Base-by-base conservation (phyloP, 208 protist species). In the Leishmania braziliensis region DNA sequence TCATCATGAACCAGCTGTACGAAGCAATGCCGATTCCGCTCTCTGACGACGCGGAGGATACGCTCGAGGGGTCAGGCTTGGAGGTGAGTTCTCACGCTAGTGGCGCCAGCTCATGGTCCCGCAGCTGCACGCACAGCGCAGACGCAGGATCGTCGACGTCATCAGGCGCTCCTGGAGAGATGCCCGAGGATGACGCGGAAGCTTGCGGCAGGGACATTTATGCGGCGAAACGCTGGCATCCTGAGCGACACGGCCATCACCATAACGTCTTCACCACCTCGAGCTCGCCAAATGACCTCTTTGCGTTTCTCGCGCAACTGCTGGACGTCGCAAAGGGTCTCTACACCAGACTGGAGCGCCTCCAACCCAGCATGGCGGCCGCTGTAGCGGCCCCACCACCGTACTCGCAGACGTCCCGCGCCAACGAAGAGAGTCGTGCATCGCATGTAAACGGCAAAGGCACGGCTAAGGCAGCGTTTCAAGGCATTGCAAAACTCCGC, bases 1-100 rank as follows among this genome's bases (percentile, higher is more conserved):
- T 14, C 51, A 26, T 46, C 33, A 91, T 91, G 88, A 72, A 90
- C 14, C 74, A 83, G 58, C 80, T 87, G n/a, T 89, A 91, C 50
- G 81, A 88, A 33, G 84, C 84, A 18, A 62, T 79, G 72, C 75
- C 80, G n/a, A 74, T 85, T 14, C 83, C 77, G 60, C 65, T 63
- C 53, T 80, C 63, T 18, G 51, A 46, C 39, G 88, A 88, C 36
- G 77, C 81, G 5, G 80, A 83, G 5, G 62, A 78, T 5, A 33
- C 26, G 16, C 43, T 16, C 3, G 73, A 58, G 26, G 77, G 29
- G 20, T 58, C 29, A 3, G 70, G 62, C 48, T 73, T 89, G n/a
- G 84, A 87, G 46, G 53, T 90, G 14, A 90, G 87, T 51, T 77
- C 84, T 0, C 87, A 87, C 62, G 70, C 50, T 29, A 88, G 87